Percentiles rank a stretch among this genome's conserved stretches.
These are phyloP conservation scores for Vaucheria bursata DNA, from an alignment of 352 stramenopile species.

Conservation along the genomic window DNA sequence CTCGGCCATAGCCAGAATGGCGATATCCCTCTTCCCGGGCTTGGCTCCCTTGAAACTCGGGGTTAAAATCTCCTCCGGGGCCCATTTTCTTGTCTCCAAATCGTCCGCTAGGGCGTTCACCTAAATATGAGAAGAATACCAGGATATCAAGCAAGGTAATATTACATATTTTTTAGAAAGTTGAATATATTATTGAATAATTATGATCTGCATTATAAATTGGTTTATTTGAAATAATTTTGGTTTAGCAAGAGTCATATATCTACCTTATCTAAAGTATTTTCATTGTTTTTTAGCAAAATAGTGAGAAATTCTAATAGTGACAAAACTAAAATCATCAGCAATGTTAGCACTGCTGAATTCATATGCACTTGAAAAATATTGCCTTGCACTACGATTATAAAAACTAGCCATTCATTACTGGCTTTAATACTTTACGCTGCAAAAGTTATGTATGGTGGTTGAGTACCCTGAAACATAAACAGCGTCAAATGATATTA, in stretches of 20 bases:
- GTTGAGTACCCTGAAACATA: too few species aligned
- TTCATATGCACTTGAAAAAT: too few species aligned
- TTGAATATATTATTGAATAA: background rate
- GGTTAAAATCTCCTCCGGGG: conserved; percentile 42
- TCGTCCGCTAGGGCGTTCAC: conserved; percentile 15
- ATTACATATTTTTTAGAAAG: background rate
- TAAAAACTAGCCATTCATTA: too few species aligned
- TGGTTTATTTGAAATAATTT: background rate
- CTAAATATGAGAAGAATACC: conserved; percentile 1
- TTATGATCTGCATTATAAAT: background rate
- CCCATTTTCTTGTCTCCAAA: conserved; percentile 47
- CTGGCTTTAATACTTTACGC: too few species aligned
- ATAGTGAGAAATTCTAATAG: too few species aligned
- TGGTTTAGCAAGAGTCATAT: background rate
- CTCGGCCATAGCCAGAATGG: conserved; percentile 26
- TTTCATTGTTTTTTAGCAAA: too few species aligned
- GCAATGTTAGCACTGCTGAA: too few species aligned
- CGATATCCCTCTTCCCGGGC: conserved; percentile 31
- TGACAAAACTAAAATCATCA: too few species aligned
- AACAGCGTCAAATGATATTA: too few species aligned
- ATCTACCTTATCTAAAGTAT: too few species aligned
- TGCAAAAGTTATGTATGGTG: too few species aligned
- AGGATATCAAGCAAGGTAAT: background rate
- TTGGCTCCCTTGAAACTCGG: conserved; percentile 44
- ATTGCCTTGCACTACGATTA: too few species aligned